phyloP scores from a whole-genome alignment of 768 basidiomycete genomes.

The Termitomyces eurrhizus region DNA sequence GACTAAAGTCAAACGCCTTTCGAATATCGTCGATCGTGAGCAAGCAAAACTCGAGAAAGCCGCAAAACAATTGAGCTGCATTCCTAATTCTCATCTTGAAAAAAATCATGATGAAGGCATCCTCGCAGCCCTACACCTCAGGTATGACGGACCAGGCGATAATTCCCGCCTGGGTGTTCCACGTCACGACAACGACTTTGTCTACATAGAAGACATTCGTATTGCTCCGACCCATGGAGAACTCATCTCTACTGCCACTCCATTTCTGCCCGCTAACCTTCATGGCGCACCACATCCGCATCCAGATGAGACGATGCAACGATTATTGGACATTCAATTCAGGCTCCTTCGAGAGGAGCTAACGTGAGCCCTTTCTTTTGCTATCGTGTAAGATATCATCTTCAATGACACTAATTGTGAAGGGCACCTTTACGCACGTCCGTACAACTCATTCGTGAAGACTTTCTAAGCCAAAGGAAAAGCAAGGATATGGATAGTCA shows the following conservation, averaged over 20 bases:
- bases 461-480: slow-evolving; percentile 26
- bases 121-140: slow-evolving; percentile 31
- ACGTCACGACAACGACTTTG: slow-evolving; percentile 67
- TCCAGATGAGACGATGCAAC: slow-evolving; percentile 54
- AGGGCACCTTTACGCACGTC: slow-evolving; percentile 54
- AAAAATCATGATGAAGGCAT: slow-evolving; percentile 27
- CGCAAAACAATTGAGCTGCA: slow-evolving; percentile 14
- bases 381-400: not conserved
- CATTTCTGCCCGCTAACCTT: slow-evolving; percentile 62
- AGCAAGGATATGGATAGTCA: slow-evolving; percentile 25
- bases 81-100: not conserved
- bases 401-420: not conserved
- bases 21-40: slow-evolving; percentile 51
- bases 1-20: slow-evolving; percentile 29
- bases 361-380: slow-evolving; percentile 37
- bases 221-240: slow-evolving; percentile 71
- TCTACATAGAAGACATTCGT: slow-evolving; percentile 53
- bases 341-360: slow-evolving; percentile 71
- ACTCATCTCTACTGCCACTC: slow-evolving; percentile 40
- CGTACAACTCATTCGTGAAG: slow-evolving; percentile 44
- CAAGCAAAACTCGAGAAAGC: slow-evolving; percentile 28
- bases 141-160: slow-evolving; percentile 54
- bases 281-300: slow-evolving; percentile 60
- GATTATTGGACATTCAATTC: slow-evolving; percentile 70
- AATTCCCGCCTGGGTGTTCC: slow-evolving; percentile 40